These are phyloP conservation scores for Prunus fruticosa DNA, from an alignment of 306 rosid species.

Conservation along the genomic window DNA sequence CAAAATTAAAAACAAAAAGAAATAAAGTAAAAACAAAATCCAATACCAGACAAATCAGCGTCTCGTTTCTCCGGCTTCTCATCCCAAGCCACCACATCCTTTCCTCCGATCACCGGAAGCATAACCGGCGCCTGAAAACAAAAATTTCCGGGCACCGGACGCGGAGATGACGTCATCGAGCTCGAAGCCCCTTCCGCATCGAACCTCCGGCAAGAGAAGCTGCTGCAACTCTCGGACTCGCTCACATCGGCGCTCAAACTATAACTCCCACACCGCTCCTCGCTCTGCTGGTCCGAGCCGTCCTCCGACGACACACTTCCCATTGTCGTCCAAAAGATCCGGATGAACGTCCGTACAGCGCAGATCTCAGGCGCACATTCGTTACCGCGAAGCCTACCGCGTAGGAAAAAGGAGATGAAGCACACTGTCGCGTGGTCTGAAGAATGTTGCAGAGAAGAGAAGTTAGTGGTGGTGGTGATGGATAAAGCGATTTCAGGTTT, in stretches of 20 bases:
- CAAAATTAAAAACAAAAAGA: not conserved
- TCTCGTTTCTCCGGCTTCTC: conserved; percentile 50
- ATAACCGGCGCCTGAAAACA: conserved; percentile 51
- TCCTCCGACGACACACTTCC: conserved; percentile 75
- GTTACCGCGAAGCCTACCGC: not conserved
- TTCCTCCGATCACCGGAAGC: conserved; percentile 71
- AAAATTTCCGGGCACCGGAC: conserved; percentile 37
- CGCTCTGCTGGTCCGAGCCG: conserved; percentile 69
- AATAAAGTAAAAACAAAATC: not conserved
- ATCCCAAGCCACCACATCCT: conserved; percentile 70
- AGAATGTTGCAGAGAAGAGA: not conserved
- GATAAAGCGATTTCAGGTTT: not conserved
- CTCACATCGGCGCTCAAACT: conserved; percentile 89
- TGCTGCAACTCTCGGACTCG: conserved; percentile 86
- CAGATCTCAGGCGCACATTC: conserved; percentile 42
- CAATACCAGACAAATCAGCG: conserved; percentile 63
- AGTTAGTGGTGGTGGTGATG: not conserved
- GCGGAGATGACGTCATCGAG: conserved; percentile 70
- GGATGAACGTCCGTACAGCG: not conserved
- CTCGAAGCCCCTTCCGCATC: conserved; percentile 75
- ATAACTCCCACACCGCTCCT: conserved; percentile 84
- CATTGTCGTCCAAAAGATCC: conserved; percentile 33
- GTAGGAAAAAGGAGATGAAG: not conserved
- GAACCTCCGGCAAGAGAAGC: conserved; percentile 72
- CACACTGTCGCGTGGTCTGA: not conserved